Percentiles rank a stretch among this genome's conserved stretches.
phyloP scores from a whole-genome alignment of 257 asterid genomes.

The Avicennia marina region DNA sequence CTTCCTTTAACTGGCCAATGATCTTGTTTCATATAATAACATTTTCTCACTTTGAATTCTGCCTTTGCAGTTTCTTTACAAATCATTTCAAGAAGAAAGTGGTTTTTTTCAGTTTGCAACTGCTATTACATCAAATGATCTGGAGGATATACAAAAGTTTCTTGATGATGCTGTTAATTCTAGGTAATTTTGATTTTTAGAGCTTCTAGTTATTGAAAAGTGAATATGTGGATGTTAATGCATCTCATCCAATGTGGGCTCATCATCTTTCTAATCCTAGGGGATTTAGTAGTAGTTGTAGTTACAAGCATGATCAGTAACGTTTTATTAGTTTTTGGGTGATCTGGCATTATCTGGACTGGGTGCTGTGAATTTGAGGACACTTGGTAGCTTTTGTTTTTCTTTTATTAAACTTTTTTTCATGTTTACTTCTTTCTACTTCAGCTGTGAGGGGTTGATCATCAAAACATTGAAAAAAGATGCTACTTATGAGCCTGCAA shows the following conservation, averaged over 20 bases:
- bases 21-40: slow-evolving; percentile 5
- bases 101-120: slow-evolving; percentile 82
- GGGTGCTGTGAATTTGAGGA: background rate
- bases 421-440: slow-evolving; percentile 11
- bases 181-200: slow-evolving; percentile 42
- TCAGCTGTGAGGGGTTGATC: slow-evolving; percentile 90
- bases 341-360: slow-evolving; percentile 10
- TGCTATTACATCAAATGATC: slow-evolving; percentile 79
- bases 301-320: background rate
- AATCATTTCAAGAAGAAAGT: slow-evolving; percentile 77
- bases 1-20: too few species aligned
- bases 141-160: slow-evolving; percentile 87
- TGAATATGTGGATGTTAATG: background rate
- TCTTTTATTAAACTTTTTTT: background rate
- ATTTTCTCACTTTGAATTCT: slow-evolving; percentile 15
- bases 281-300: background rate
- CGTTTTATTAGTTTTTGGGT: background rate
- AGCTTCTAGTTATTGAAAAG: slow-evolving; percentile 3
- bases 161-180: slow-evolving; percentile 84
- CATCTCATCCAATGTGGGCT: background rate
- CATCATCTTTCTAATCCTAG: background rate
- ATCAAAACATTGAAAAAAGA: slow-evolving; percentile 86
- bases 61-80: slow-evolving; percentile 72
- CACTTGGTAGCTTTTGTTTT: slow-evolving; percentile 3
- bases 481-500: slow-evolving; percentile 95